phyloP scores from a whole-genome alignment of 495 filamentous ascomycete species.

The Penicillium ucsense region DNA sequence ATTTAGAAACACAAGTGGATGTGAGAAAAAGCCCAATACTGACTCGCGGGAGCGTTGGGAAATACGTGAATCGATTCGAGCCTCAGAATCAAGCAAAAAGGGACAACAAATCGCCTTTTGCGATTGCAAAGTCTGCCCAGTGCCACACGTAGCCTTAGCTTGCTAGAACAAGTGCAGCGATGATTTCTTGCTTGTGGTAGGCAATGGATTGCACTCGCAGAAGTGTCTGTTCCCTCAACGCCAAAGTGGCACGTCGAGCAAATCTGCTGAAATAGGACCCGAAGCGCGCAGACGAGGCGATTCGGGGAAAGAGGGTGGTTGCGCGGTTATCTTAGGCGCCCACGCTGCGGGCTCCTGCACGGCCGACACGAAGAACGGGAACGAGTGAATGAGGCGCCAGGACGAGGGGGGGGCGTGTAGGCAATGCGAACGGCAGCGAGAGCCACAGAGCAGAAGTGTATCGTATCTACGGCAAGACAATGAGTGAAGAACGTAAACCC shows the following conservation, averaged over 20 bases:
- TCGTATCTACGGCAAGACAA: no score
- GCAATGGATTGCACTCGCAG: no score
- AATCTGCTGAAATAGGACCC: background rate
- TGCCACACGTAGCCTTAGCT: background rate
- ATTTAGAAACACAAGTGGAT: background rate
- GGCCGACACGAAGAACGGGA: slow-evolving; percentile 4
- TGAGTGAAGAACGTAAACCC: no score
- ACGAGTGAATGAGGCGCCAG: slow-evolving; percentile 7
- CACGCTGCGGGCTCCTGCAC: slow-evolving; percentile 3
- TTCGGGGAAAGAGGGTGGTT: slow-evolving; percentile 6
- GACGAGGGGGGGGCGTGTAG: slow-evolving; percentile 2
- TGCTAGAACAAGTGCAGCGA: no score
- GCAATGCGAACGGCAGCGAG: background rate
- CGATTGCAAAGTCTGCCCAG: slow-evolving; percentile 1
- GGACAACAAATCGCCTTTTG: background rate
- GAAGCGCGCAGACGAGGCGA: slow-evolving; percentile 2
- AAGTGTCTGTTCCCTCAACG: background rate
- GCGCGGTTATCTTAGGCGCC: slow-evolving; percentile 15
- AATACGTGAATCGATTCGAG: background rate
- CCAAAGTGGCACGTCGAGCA: slow-evolving; percentile 2
- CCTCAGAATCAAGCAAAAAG: background rate
- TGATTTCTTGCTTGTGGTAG: no score
- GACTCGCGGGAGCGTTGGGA: background rate
- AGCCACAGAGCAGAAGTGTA: background rate
- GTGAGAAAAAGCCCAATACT: background rate